These are phyloP conservation scores for Globisporangium splendens DNA, from an alignment of 352 stramenopile species.

Conservation along the genomic window DNA sequence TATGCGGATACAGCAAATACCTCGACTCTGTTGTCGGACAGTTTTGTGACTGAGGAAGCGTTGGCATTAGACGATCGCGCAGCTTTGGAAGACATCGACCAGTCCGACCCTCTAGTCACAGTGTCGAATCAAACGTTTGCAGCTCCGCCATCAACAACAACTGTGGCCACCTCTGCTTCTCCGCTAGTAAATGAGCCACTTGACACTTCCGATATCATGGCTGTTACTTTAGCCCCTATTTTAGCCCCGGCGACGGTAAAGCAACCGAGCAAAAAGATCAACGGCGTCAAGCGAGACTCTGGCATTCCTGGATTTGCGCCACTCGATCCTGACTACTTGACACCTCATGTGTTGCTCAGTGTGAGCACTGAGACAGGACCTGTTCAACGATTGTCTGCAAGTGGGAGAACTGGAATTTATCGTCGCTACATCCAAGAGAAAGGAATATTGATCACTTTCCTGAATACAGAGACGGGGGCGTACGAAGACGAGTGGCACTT, in stretches of 20 bases:
- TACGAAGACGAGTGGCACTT: slow-evolving; percentile 84
- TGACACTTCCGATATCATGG: slow-evolving; percentile 70
- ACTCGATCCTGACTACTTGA: slow-evolving; percentile 70
- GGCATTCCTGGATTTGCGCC: slow-evolving; percentile 47
- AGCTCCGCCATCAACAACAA: slow-evolving; percentile 6
- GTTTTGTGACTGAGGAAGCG: slow-evolving; percentile 41
- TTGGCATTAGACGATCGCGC: slow-evolving; percentile 53
- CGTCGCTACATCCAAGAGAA: slow-evolving; percentile 48
- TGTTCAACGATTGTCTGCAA: slow-evolving; percentile 59
- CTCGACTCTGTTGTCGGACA: slow-evolving; percentile 44
- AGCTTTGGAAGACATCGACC: slow-evolving; percentile 77
- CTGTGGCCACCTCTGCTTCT: slow-evolving; percentile 5
- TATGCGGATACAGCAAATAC: slow-evolving; percentile 54
- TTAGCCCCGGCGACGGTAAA: slow-evolving; percentile 44
- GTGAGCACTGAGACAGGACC: slow-evolving; percentile 68
- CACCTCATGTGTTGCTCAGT: slow-evolving; percentile 72
- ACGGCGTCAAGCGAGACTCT: slow-evolving; percentile 13
- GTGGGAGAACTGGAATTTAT: slow-evolving; percentile 68
- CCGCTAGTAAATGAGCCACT: slow-evolving; percentile 10
- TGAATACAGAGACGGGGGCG: slow-evolving; percentile 83
- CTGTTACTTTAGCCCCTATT: slow-evolving; percentile 74
- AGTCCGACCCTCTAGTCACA: slow-evolving; percentile 59
- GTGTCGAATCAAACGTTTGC: slow-evolving; percentile 7
- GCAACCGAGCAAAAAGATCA: slow-evolving; percentile 7
- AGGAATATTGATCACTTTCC: slow-evolving; percentile 74